Base-by-base conservation (phyloP, 306 rosid species). In the Pterocarpus macrocarpus region DNA sequence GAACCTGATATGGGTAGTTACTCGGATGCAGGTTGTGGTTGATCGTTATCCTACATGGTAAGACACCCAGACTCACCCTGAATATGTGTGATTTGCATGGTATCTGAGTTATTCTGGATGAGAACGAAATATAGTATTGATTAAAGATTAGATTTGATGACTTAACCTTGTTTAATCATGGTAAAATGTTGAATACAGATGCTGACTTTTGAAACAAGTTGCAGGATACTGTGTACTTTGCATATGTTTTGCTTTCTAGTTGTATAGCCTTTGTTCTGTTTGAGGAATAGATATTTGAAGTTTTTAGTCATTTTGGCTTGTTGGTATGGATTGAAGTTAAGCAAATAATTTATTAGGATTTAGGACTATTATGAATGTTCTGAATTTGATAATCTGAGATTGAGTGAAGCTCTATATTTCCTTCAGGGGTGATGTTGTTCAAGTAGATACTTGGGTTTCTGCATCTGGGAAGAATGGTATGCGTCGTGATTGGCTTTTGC, bases 1-100 rank as follows among this genome's bases (percentile, higher is more conserved):
- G 82, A 94, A 96, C 87, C 83, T 96, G 85, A 96, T 96, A 90
- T 96, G 99, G 99, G 99, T 96, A 64, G 98, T 96, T 71, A 80
- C 99, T 4, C 86, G 89, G 79, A 93, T 96, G 97, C 99, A 96
- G 89, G 97, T 96, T 87, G 94, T 81, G 74, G 94, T 94, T 9
- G 99, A 96, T 81, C 97, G 92, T 73, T 96, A 96, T 90, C 98
- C 99, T 69, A 92, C 97, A 53, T 96, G 99, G 99, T 94, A 87
- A 85, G 92, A 83, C 80, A 45, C 76, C 58, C 36, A 45, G 43
- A 77, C 59, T 62, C 63, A 10, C 35, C 45, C 12, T 8, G 70
- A 28, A 52, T 49, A 7, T 69, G 13, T 55, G 56, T 36, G 56
- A 66, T 52, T 66, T 67, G 12, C 53, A 1, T 1, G 66, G 8